Percentiles rank a stretch among this genome's conserved stretches.
These are phyloP conservation scores for Beauveria sp. DNA, from an alignment of 2,329 filamentous ascomycete species.

Conservation along the genomic window DNA sequence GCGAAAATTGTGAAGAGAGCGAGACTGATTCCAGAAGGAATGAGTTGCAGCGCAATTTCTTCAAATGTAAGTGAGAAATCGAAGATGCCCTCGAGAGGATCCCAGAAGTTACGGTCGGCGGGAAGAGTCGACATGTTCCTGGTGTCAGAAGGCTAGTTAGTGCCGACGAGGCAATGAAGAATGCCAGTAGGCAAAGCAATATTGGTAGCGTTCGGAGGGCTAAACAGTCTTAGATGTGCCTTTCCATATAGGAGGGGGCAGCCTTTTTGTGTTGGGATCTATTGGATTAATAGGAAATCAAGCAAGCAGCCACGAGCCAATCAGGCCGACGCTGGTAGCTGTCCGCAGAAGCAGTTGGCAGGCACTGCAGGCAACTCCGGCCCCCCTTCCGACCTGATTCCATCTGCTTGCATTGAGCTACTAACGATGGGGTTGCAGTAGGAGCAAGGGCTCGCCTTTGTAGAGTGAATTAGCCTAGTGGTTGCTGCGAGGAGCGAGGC, in stretches of 20 bases:
- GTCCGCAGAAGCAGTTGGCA: background rate
- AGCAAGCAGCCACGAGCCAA: background rate
- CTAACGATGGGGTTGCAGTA: background rate
- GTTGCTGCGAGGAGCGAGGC: background rate
- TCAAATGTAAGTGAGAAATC: constrained; percentile 1
- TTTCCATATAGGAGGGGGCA: background rate
- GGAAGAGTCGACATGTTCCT: background rate
- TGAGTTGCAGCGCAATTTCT: background rate
- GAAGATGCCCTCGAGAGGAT: background rate
- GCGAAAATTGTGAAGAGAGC: background rate
- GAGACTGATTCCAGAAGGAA: background rate
- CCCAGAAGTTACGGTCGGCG: background rate
- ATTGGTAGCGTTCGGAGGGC: background rate
- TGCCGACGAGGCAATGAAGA: background rate
- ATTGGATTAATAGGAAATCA: background rate
- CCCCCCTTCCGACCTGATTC: background rate
- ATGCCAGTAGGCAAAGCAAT: background rate
- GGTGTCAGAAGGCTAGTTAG: no score
- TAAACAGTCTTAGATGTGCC: background rate
- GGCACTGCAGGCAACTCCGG: background rate
- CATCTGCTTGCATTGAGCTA: background rate
- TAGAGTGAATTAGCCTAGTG: background rate
- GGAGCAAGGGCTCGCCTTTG: background rate
- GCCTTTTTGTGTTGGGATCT: background rate
- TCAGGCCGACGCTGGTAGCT: background rate